These are phyloP conservation scores for Skeletonema potamos DNA, from an alignment of 108 stramenopile genomes.

Conservation along the genomic window DNA sequence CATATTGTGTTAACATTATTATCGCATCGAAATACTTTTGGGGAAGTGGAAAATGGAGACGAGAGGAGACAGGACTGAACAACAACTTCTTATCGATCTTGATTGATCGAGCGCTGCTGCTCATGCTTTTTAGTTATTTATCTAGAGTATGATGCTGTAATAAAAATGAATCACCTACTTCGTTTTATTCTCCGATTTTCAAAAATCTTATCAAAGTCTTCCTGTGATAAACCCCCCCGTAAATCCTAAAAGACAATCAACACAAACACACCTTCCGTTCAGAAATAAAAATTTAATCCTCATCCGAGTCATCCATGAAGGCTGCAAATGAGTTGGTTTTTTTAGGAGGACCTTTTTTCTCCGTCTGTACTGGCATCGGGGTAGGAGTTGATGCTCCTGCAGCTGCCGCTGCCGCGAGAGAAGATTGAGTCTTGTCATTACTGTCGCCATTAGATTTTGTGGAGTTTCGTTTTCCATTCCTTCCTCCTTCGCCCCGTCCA, in stretches of 20 bases:
- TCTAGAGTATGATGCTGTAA: too few species aligned
- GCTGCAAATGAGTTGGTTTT: slow-evolving; percentile 49
- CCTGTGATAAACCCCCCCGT: neutral
- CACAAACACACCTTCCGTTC: neutral
- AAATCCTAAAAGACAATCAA: neutral
- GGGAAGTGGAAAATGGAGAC: too few species aligned
- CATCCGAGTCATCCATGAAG: slow-evolving; percentile 47
- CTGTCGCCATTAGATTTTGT: slow-evolving; percentile 11
- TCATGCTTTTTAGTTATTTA: too few species aligned
- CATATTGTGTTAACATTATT: too few species aligned
- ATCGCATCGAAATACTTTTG: too few species aligned
- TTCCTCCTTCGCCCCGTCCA: slow-evolving; percentile 11
- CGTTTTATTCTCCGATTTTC: neutral
- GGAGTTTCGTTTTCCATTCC: slow-evolving; percentile 10
- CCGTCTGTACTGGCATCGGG: slow-evolving; percentile 4
- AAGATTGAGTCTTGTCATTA: neutral
- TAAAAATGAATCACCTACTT: neutral
- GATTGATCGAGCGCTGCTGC: too few species aligned
- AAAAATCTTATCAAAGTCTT: neutral
- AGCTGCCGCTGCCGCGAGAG: slow-evolving; percentile 5
- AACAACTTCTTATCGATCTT: too few species aligned
- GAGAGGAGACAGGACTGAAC: too few species aligned
- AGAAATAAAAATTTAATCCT: slow-evolving; percentile 9
- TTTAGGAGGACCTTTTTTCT: slow-evolving; percentile 34
- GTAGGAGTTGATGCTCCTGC: neutral